A percentile compares a stretch with the other conserved stretches of the same genome.
Evolutionary conservation across 176 grass and related monocot genomes (phyloP).

Genomic region (Carex parvula): DNA sequence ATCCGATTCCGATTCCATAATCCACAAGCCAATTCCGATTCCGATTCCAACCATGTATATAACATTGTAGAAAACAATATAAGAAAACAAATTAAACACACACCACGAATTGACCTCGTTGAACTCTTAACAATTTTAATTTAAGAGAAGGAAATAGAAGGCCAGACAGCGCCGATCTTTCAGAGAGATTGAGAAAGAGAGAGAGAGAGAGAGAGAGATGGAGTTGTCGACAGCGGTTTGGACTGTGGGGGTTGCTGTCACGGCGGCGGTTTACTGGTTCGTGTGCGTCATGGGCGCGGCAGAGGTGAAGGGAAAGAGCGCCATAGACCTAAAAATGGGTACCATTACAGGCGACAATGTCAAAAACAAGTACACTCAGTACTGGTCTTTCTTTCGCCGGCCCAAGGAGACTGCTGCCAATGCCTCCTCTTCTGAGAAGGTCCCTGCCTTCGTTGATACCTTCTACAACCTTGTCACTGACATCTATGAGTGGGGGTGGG

Average conservation of each 20-base stretch:
- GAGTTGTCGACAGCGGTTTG: conserved; percentile 64
- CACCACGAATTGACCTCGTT: too few relatives aligned
- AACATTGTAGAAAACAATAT: too few relatives aligned
- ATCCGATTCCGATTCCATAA: too few relatives aligned
- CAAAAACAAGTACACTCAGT: conserved; percentile 95
- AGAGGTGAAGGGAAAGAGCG: conserved; percentile 97
- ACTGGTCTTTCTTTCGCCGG: conserved; percentile 97
- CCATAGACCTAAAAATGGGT: conserved; percentile 95
- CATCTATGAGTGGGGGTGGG: too few relatives aligned
- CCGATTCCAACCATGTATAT: too few relatives aligned
- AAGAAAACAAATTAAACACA: too few relatives aligned
- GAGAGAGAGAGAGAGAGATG: conserved; percentile 22
- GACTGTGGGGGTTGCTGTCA: conserved; percentile 52
- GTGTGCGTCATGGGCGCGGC: conserved; percentile 95
- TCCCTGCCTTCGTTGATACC: conserved; percentile 83
- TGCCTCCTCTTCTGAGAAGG: conserved; percentile 51
- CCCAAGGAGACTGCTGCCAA: conserved; percentile 69
- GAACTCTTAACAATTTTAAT: too few relatives aligned
- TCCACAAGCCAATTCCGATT: too few relatives aligned
- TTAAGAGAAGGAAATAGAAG: not conserved
- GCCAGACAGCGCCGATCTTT: conserved; percentile 8
- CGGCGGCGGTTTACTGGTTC: conserved; percentile 76
- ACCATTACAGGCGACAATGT: conserved; percentile 72
- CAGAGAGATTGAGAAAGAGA: not conserved
- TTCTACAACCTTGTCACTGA: too few relatives aligned